Percentiles rank a stretch among this genome's conserved stretches.
Evolutionary conservation across 75 land plant genomes (phyloP).

Genomic region (Cunninghamia lanceolata): DNA sequence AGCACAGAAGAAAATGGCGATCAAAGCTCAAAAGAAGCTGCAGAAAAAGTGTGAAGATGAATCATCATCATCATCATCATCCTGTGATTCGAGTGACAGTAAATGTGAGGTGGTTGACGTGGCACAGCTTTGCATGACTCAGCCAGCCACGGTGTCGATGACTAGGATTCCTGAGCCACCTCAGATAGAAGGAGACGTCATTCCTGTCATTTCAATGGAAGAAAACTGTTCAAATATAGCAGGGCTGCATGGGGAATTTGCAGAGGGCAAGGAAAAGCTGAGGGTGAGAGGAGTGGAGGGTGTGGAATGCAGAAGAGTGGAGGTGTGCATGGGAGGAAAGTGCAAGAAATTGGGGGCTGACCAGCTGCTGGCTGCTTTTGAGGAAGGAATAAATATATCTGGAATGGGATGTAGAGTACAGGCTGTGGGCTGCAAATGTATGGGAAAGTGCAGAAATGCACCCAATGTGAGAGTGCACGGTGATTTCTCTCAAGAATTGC

Average conservation of each 20-base stretch:
- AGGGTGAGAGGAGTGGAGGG: slow-evolving; percentile 15
- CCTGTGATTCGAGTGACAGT: slow-evolving; percentile 44
- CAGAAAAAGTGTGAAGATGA: slow-evolving; percentile 6
- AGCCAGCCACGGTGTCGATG: background rate
- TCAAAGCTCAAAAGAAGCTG: background rate
- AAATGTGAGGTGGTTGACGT: slow-evolving; percentile 28
- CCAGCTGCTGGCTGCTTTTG: slow-evolving; percentile 47
- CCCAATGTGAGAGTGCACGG: slow-evolving; percentile 56
- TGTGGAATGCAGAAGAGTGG: background rate
- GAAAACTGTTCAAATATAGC: background rate
- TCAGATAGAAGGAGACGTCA: background rate
- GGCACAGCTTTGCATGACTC: background rate
- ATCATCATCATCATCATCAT: slow-evolving; percentile 20
- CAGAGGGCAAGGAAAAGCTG: background rate
- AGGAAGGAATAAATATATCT: slow-evolving; percentile 9
- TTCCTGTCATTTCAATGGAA: background rate
- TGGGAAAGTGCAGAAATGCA: slow-evolving; percentile 76
- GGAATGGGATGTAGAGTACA: slow-evolving; percentile 22
- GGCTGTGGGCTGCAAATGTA: slow-evolving; percentile 77
- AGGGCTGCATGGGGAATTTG: background rate
- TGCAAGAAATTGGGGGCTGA: slow-evolving; percentile 71
- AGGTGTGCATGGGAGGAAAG: slow-evolving; percentile 83
- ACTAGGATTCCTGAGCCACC: background rate
- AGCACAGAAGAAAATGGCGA: slow-evolving; percentile 27
- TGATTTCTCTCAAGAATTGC: slow-evolving; percentile 4